Conservation (phyloP, 441 rosid species). For the Gossypium davidsonii region DNA sequence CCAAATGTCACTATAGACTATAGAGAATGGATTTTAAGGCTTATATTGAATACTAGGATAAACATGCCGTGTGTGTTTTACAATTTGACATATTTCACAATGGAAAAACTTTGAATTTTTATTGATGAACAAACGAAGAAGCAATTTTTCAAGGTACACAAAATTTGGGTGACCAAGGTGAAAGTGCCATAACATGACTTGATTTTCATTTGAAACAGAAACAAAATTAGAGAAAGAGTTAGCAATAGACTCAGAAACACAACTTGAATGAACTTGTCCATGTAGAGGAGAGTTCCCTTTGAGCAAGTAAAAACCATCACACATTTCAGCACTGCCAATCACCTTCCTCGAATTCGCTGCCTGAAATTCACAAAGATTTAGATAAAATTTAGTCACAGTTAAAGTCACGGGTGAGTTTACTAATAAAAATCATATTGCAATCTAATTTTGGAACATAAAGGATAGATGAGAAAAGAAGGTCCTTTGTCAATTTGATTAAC, state of each 20-base stretch:
- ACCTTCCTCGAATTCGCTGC: background rate
- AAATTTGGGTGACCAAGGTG: background rate
- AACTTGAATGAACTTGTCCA: background rate
- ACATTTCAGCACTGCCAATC: background rate
- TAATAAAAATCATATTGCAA: background rate
- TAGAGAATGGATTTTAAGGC: background rate
- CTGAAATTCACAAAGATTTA: background rate
- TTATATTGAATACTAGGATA: background rate
- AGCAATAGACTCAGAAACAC: background rate
- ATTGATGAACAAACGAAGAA: background rate
- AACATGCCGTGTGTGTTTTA: background rate
- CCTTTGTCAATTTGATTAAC: background rate
- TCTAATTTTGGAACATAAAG: background rate
- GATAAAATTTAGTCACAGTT: background rate
- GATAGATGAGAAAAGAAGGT: background rate
- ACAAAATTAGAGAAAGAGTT: background rate
- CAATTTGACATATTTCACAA: background rate
- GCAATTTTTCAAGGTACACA: background rate
- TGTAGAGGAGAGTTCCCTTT: background rate
- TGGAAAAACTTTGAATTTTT: background rate
- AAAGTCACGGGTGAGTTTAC: background rate
- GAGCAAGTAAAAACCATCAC: background rate
- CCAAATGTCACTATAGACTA: background rate
- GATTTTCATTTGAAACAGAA: background rate
- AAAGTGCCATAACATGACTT: background rate